phyloP scores from a whole-genome alignment of 1,284 basidiomycete genomes.

The Afroboletus lepidellus region DNA sequence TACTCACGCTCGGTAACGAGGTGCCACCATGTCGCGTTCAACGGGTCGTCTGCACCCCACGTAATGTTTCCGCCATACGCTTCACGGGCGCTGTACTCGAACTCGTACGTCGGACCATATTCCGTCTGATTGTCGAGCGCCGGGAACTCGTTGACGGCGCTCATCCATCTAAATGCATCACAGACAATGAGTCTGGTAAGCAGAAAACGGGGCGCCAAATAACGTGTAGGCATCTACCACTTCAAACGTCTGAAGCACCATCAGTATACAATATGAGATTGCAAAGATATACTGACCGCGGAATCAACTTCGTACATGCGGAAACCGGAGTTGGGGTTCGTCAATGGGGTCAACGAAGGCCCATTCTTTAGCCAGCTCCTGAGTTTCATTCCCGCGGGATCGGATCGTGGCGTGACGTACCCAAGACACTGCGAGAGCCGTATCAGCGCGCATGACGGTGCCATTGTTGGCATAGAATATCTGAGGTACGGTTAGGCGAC shows the following conservation, averaged over 20 bases:
- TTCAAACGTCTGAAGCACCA: conserved; percentile 38
- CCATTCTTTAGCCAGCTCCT: conserved; percentile 41
- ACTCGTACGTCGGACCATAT: conserved; percentile 41
- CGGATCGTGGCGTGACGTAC: conserved; percentile 25
- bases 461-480: conserved; percentile 47
- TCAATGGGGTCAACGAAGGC: conserved; percentile 70
- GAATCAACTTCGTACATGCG: conserved; percentile 77
- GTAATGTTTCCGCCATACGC: conserved; percentile 42
- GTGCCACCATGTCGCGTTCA: conserved; percentile 54
- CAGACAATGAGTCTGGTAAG: too few relatives aligned
- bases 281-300: conserved; percentile 40
- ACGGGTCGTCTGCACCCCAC: conserved; percentile 43
- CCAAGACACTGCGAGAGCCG: conserved; percentile 57
- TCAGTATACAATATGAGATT: too few relatives aligned
- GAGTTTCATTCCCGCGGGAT: too few relatives aligned
- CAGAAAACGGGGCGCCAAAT: too few relatives aligned
- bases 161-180: conserved; percentile 22
- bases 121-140: conserved; percentile 33
- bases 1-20: conserved; percentile 42
- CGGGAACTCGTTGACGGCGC: conserved; percentile 37
- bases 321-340: conserved; percentile 75
- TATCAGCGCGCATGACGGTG: conserved; percentile 48
- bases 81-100: conserved; percentile 45
- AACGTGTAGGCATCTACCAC: conserved; percentile 42
- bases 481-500: conserved; percentile 21